Conservation (phyloP, 2,329 filamentous ascomycete genomes). For the Sporothrix globosa region DNA sequence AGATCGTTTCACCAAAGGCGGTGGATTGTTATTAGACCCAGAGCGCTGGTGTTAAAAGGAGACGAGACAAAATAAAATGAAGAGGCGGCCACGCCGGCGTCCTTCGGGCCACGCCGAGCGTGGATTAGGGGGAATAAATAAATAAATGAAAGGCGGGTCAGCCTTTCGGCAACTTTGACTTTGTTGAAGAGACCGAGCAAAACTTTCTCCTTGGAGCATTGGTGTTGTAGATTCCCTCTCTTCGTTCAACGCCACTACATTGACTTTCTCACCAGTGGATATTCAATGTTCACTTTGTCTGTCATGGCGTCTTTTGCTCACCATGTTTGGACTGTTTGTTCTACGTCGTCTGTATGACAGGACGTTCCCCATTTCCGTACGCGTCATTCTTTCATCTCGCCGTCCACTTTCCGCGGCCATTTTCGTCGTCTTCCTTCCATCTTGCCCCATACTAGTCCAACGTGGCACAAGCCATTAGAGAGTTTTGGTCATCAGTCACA, state of each 20-base stretch:
- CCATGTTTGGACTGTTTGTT: not conserved
- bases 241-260: conserved; percentile 10
- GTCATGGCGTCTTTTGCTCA: not conserved
- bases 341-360: not conserved
- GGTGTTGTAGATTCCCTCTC: not conserved
- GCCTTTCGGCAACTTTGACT: not conserved
- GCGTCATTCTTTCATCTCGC: conserved; percentile 4
- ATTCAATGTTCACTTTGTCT: too few relatives aligned
- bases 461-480: not conserved
- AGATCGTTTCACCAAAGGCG: not conserved
- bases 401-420: conserved; percentile 1
- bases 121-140: not conserved
- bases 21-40: not conserved
- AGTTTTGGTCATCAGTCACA: not conserved
- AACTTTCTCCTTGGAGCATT: not conserved
- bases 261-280: not conserved
- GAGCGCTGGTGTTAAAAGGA: too few relatives aligned
- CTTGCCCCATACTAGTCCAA: conserved; percentile 5
- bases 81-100: not conserved
- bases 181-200: not conserved
- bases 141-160: not conserved
- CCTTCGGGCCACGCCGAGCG: conserved; percentile 23
- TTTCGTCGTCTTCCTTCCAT: not conserved
- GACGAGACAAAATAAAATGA: not conserved
- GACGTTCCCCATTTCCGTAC: conserved; percentile 21